Evolutionary conservation across 257 asterid genomes (phyloP), one percentile per base, ranked within the genome.

Genomic region (Buddleja alternifolia): DNA sequence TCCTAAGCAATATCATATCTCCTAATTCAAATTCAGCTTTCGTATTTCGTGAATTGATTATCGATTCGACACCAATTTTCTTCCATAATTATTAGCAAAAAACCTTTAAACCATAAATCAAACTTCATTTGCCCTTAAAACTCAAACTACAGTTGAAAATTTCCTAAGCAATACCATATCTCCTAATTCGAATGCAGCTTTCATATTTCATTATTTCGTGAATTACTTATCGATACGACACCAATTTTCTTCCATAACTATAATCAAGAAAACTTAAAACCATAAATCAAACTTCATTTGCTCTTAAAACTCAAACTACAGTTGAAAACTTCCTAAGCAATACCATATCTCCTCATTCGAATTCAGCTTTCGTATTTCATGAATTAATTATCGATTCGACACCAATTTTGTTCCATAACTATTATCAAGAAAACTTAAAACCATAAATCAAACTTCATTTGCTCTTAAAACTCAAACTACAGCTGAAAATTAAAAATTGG

Each of bases 271-370:
- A 29, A 29, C 34, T 29, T 29, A 29, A 29, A 29, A 29, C 5
- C 34, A 29, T 29, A 29, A 29, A 29, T 29, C 34, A 29, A 29
- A 29, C 34, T 29, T 29, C 34, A 29, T 29, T 29, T 29, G 34
- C 5, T 29, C 45, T 50, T 17, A 23, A 24, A 59, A 60, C n/a
- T 39, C 61, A 55, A 15, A 42, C 4, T 25, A 62, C 57, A 62
- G 51, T n/a, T n/a, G 7, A 23, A 37, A 25, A 53, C 20, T 42
- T 5, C 57, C 24, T n/a, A 70, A 52, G 53, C 36, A 51, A 66
- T 12, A 29, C 24, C 23, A 36, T 10, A 50, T 11, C 3, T 12
- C 48, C n/a, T 19, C 4, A 17, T 47, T 47, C 52, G 48, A 56
- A 40, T 11, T 19, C 25, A 54, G 45, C 36, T 9, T 3, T 53